These are phyloP conservation scores for Purpureocillium takamizusanense DNA, from an alignment of 2,329 filamentous ascomycete genomes.

Conservation along the genomic window DNA sequence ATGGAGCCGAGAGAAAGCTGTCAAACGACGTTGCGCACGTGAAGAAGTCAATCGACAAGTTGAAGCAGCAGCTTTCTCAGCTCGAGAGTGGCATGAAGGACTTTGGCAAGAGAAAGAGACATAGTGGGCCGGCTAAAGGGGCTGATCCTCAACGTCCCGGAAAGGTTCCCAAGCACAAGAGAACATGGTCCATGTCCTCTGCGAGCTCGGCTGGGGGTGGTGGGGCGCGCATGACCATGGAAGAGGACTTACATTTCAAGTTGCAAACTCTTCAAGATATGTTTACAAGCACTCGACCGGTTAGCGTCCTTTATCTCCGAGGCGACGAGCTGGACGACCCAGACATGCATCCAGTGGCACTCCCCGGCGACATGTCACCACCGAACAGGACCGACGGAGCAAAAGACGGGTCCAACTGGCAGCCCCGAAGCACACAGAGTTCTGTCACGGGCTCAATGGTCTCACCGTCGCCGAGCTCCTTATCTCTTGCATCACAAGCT, in stretches of 20 bases:
- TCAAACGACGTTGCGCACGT: conserved; percentile 92
- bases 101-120: conserved; percentile 54
- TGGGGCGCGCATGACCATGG: conserved; percentile 39
- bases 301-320: conserved; percentile 68
- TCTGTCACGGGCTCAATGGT: conserved; percentile 55
- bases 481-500: conserved; percentile 51
- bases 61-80: conserved; percentile 88
- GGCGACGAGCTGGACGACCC: conserved; percentile 74
- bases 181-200: conserved; percentile 93
- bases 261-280: conserved; percentile 74
- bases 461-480: conserved; percentile 57
- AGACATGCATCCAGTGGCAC: conserved; percentile 65
- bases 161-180: conserved; percentile 84
- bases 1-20: conserved; percentile 88
- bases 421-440: conserved; percentile 41
- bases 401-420: conserved; percentile 41
- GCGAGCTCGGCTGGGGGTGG: conserved; percentile 47
- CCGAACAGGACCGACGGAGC: conserved; percentile 40
- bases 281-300: conserved; percentile 75
- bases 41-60: conserved; percentile 92
- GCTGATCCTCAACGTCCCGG: conserved; percentile 53
- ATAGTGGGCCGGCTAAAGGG: conserved; percentile 36
- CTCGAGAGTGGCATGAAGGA: conserved; percentile 60
- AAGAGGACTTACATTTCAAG: conserved; percentile 73
- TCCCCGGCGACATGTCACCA: conserved; percentile 59